phyloP scores from a whole-genome alignment of 148 eudicot species.

The Cornus controversa region DNA sequence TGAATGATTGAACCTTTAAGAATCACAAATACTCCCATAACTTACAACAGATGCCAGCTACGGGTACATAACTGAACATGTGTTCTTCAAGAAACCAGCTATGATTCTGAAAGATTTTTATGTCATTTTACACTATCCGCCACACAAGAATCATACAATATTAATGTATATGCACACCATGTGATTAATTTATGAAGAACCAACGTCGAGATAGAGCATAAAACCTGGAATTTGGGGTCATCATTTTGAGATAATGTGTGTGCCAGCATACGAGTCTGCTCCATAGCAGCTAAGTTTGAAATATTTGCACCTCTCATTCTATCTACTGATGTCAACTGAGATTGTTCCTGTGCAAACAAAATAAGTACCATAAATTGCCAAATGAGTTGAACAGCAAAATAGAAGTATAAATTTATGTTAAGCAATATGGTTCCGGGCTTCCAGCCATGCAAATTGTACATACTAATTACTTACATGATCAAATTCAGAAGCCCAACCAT shows the following conservation, averaged over 20 bases:
- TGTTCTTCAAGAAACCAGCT: not conserved
- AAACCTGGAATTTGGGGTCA: conserved; percentile 96
- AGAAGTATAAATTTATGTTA: not conserved
- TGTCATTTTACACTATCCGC: not conserved
- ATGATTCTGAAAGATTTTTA: not conserved
- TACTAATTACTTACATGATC: conserved; percentile 54
- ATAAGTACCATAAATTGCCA: not conserved
- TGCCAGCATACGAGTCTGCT: conserved; percentile 94
- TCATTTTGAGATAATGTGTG: conserved; percentile 85
- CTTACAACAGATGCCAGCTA: not conserved
- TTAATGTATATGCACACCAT: conserved; percentile 3
- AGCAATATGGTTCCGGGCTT: not conserved
- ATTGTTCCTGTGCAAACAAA: conserved; percentile 56
- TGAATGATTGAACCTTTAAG: not conserved
- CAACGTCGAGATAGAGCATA: not conserved
- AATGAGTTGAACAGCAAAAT: not conserved
- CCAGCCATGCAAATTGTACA: not conserved
- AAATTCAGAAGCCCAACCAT: conserved; percentile 98
- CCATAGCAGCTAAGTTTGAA: conserved; percentile 82
- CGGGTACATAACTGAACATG: not conserved
- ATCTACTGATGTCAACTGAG: conserved; percentile 50
- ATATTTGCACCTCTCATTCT: conserved; percentile 57
- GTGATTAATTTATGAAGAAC: conserved; percentile 6
- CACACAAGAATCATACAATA: not conserved
- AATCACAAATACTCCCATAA: not conserved